Evolutionary conservation across 2,329 filamentous ascomycete genomes (phyloP).

Genomic region (Microcera coccophila): DNA sequence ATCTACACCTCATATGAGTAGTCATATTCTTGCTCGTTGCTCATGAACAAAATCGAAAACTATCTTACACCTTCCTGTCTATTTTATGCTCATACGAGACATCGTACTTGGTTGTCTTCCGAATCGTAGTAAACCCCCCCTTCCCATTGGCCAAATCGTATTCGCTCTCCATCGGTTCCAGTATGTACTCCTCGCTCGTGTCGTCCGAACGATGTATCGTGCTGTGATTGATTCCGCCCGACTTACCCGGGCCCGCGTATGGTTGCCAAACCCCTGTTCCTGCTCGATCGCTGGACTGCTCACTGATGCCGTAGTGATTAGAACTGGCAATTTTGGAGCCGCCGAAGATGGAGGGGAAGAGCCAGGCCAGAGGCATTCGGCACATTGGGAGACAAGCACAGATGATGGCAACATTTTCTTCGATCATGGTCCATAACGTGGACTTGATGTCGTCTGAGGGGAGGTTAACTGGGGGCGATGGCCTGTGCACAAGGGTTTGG

Average conservation of each 20-base stretch:
- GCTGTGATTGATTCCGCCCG: constrained; percentile 25
- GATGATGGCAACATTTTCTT: constrained; percentile 38
- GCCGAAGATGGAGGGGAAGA: constrained; percentile 35
- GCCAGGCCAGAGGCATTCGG: constrained; percentile 34
- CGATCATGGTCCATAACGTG: constrained; percentile 39
- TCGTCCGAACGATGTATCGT: constrained; percentile 26
- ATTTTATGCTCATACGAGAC: constrained; percentile 30
- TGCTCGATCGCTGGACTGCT: constrained; percentile 7
- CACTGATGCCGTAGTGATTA: constrained; percentile 2
- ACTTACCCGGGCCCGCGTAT: constrained; percentile 29
- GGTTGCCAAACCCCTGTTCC: constrained; percentile 29
- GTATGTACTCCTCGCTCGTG: constrained; percentile 35
- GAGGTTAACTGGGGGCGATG: constrained; percentile 3
- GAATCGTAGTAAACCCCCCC: constrained; percentile 26
- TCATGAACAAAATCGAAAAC: too few species aligned
- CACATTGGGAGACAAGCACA: constrained; percentile 40
- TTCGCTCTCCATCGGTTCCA: constrained; percentile 21
- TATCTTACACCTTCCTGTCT: constrained; percentile 4
- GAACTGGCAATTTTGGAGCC: constrained; percentile 8
- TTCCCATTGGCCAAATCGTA: constrained; percentile 6
- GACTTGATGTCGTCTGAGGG: constrained; percentile 32
- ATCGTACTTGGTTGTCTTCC: constrained; percentile 36
- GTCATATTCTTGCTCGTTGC: too few species aligned
- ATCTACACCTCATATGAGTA: too few species aligned
- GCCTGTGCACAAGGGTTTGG: not conserved